Evolutionary conservation across 116 monocot genomes (phyloP), one percentile per base, ranked within the genome.

Genomic region (Iris pallida): DNA sequence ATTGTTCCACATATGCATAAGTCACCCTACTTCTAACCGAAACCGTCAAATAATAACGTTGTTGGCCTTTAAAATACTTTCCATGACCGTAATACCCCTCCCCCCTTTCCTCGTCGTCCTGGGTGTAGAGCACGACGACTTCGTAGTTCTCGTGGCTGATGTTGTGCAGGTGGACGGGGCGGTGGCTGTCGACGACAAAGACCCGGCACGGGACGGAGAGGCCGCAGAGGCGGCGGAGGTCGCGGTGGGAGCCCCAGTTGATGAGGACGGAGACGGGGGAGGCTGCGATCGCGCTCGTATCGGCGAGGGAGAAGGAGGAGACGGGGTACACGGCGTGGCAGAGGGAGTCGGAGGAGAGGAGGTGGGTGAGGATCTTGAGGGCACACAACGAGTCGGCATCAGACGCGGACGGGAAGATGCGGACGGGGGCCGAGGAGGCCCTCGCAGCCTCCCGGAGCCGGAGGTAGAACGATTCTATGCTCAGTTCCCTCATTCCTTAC

Each of bases 101-200:
- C n/a, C n/a, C 30, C 30, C 30, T 30, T 0, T 61, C 48, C 74
- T 95, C 95, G 55, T 95, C 95, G 30, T 95, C 95, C 8, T 20
- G 52, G 0, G 90, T 88, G 62, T 91, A 88, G 7, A 95, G 88
- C n/a, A 95, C 74, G 17, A 88, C 73, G 4, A 91, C 83, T 57
- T 51, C 75, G 4, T 86, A 76, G 63, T 95, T 95, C 58, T 83
- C 81, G 16, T 77, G 78, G 49, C 83, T 88, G 44, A 95, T 76
- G 62, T 95, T 95, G 76, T 90, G 95, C 14, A 95, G 81, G 60
- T 95, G 95, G 61, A 91, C 66, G 3, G 95, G 94, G 2, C 94
- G 81, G 60, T 90, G 94, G 58, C 94, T 94, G 63, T 94, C 94
- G 15, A 94, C 75, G 15, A 94, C 80, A 47, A 94, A 94, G 14